These are phyloP conservation scores for Acer campestre DNA, from an alignment of 345 rosid species.

Conservation along the genomic window DNA sequence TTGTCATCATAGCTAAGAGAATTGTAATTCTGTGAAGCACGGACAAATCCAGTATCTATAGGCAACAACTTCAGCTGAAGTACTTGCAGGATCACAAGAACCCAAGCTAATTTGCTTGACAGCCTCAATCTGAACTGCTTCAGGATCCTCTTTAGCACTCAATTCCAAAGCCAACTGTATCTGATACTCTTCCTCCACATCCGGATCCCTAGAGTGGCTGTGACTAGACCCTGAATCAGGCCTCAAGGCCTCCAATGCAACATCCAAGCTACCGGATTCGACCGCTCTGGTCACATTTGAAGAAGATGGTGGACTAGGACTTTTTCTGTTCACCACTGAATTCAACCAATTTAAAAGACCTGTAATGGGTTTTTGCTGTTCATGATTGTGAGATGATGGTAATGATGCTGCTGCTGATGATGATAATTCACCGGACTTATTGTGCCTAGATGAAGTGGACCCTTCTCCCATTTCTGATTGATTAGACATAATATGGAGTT, in stretches of 20 bases:
- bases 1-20: conserved; percentile 96
- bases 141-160: conserved; percentile 98
- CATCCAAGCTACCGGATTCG: conserved; percentile 47
- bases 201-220: conserved; percentile 61
- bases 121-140: conserved; percentile 97
- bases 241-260: conserved; percentile 43
- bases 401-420: conserved; percentile 35
- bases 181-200: conserved; percentile 86
- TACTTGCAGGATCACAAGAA: conserved; percentile 67
- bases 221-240: conserved; percentile 57
- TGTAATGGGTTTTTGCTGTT: conserved; percentile 60
- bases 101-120: conserved; percentile 93
- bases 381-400: conserved; percentile 47
- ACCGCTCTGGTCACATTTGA: conserved; percentile 48
- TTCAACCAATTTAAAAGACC: conserved; percentile 83
- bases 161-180: conserved; percentile 88
- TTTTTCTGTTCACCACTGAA: conserved; percentile 65
- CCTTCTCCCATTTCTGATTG: conserved; percentile 67
- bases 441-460: conserved; percentile 58
- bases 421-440: conserved; percentile 49
- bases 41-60: conserved; percentile 85
- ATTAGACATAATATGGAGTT: conserved; percentile 69
- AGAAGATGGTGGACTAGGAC: conserved; percentile 62
- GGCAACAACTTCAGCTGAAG: conserved; percentile 92
- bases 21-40: conserved; percentile 83